phyloP scores from a whole-genome alignment of 164 flowering plant genomes.

The Umbilicus rupestris region DNA sequence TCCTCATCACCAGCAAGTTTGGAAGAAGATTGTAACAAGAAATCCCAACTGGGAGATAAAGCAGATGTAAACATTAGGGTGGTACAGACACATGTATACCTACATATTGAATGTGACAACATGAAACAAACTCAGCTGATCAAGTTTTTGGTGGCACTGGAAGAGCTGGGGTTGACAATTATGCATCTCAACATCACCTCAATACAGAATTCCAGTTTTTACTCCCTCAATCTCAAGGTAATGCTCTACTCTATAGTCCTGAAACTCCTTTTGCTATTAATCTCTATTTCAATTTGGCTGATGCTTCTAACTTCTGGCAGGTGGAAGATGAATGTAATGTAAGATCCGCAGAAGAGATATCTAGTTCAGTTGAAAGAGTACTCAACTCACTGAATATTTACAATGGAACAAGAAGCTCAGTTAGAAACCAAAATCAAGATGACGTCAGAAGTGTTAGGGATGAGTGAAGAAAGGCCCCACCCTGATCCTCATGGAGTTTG shows the following conservation, averaged over 20 bases:
- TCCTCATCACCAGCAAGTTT: background rate
- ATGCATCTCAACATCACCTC: conserved; percentile 13
- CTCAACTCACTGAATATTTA: background rate
- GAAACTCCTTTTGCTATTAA: background rate
- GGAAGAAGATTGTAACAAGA: background rate
- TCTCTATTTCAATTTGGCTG: background rate
- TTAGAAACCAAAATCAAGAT: background rate
- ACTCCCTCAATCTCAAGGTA: conserved; percentile 12
- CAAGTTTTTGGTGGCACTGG: conserved; percentile 1
- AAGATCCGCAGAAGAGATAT: conserved; percentile 1
- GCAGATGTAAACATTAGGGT: conserved; percentile 7
- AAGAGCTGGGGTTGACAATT: conserved; percentile 7
- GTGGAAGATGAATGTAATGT: conserved; percentile 1
- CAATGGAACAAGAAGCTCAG: conserved; percentile 4
- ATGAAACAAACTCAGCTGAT: conserved; percentile 4
- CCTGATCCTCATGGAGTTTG: background rate
- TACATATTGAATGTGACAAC: conserved; percentile 3
- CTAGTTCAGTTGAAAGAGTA: background rate
- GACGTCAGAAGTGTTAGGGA: background rate
- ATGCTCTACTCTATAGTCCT: conserved; percentile 4
- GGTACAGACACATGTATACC: conserved; percentile 8
- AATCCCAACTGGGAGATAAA: background rate
- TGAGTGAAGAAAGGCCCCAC: background rate
- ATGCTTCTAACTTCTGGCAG: background rate
- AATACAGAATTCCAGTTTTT: background rate